phyloP scores from a whole-genome alignment of 176 grass and related monocot species.

The Hordeum vulgare region DNA sequence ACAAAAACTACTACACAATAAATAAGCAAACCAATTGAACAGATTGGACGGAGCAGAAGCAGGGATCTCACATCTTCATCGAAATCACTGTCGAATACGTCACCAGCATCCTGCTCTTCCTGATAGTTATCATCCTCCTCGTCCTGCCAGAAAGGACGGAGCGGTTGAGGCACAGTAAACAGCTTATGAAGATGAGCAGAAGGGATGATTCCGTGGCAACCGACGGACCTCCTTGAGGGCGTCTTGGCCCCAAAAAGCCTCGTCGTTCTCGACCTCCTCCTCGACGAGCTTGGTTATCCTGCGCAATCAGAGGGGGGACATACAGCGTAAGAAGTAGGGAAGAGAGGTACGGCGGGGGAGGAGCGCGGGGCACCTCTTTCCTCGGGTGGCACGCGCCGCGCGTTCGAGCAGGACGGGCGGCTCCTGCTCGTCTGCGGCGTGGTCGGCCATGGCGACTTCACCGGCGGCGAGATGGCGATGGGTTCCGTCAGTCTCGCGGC shows the following conservation, averaged over 20 bases:
- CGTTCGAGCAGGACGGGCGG: constrained; percentile 59
- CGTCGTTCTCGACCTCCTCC: constrained; percentile 68
- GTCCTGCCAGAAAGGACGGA: constrained; percentile 42
- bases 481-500: neutral
- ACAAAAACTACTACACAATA: neutral
- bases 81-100: constrained; percentile 94
- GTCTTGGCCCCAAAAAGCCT: constrained; percentile 78
- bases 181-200: neutral
- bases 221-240: constrained; percentile 69
- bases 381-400: constrained; percentile 53
- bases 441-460: constrained; percentile 21
- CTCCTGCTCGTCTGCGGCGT: constrained; percentile 15
- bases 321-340: neutral
- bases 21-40: neutral
- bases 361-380: constrained; percentile 47
- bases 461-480: neutral
- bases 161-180: neutral
- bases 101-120: constrained; percentile 64
- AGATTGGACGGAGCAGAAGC: neutral
- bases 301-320: neutral
- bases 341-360: no score
- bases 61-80: constrained; percentile 52
- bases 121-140: constrained; percentile 72
- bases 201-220: neutral
- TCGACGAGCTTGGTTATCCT: constrained; percentile 88